A percentile compares a stretch with the other conserved stretches of the same genome.
These are phyloP conservation scores for Beta vulgaris DNA, from an alignment of 148 eudicot genomes.

Conservation along the genomic window DNA sequence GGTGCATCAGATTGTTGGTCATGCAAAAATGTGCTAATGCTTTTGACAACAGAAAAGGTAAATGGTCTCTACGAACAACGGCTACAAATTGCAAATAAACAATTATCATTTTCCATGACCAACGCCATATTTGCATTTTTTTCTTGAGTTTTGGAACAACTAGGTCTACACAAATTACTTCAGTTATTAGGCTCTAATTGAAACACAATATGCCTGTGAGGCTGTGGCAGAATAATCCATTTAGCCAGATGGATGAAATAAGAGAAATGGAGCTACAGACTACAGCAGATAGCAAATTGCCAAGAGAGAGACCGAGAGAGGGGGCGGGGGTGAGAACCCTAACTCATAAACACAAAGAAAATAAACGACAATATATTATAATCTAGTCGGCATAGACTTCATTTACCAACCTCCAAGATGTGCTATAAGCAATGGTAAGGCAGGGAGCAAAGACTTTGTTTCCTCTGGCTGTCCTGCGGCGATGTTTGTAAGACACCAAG, in stretches of 20 bases:
- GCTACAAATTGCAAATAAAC: neutral
- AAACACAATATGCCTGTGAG: too few species aligned
- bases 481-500: conserved; percentile 98
- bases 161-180: neutral
- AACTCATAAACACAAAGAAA: neutral
- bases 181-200: too few species aligned
- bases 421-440: conserved; percentile 87
- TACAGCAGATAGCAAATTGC: neutral
- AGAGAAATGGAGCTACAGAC: neutral
- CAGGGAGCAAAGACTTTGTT: conserved; percentile 85
- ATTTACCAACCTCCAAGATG: conserved; percentile 81
- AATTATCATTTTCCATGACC: neutral
- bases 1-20: neutral
- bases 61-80: neutral
- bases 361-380: neutral
- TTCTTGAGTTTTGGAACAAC: neutral
- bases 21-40: neutral
- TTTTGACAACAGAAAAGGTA: neutral
- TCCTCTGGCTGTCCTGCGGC: conserved; percentile 97
- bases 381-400: neutral
- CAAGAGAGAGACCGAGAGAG: neutral
- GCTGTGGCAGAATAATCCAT: too few species aligned
- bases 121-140: neutral
- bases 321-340: neutral
- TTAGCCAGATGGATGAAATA: too few species aligned